Conservation (phyloP, 805 yeast species). For the Schizosaccharomyces japonicus region DNA sequence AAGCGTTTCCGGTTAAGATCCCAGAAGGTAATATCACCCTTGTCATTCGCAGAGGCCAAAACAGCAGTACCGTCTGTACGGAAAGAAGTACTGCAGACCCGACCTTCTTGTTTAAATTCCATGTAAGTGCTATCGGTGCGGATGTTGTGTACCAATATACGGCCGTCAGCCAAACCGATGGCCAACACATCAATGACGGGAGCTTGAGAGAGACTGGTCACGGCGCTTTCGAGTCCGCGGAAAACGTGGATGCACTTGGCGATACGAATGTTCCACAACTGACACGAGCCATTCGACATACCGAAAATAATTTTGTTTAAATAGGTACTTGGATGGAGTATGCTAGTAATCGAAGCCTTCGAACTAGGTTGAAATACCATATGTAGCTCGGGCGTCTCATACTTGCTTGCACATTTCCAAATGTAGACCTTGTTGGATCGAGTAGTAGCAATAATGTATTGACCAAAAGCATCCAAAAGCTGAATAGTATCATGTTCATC, state of each 20-base stretch:
- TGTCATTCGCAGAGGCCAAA: conserved; percentile 48
- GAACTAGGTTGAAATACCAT: conserved; percentile 30
- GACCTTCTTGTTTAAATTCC: conserved; percentile 20
- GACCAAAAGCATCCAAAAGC: conserved; percentile 46
- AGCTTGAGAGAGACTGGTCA: conserved; percentile 54
- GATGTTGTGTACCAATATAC: conserved; percentile 39
- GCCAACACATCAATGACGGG: conserved; percentile 76
- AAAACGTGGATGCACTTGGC: conserved; percentile 34
- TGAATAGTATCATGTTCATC: conserved; percentile 19
- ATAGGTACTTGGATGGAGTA: conserved; percentile 74
- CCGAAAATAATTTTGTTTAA: conserved; percentile 63
- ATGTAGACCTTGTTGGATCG: conserved; percentile 7
- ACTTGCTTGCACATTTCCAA: conserved; percentile 9
- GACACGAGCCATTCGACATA: conserved; percentile 36
- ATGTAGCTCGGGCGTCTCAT: conserved; percentile 30
- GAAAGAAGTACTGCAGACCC: conserved; percentile 44
- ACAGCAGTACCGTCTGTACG: conserved; percentile 77
- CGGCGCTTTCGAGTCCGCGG: conserved; percentile 26
- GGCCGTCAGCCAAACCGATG: conserved; percentile 48
- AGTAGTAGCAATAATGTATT: conserved; percentile 38
- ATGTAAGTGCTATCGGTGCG: conserved; percentile 34
- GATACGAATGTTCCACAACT: conserved; percentile 51
- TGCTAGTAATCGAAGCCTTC: conserved; percentile 38
- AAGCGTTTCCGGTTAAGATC: conserved; percentile 52
- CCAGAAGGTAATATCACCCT: conserved; percentile 69